Evolutionary conservation across 1,284 basidiomycete species (phyloP).

Genomic region (Porogramme epimiltina): DNA sequence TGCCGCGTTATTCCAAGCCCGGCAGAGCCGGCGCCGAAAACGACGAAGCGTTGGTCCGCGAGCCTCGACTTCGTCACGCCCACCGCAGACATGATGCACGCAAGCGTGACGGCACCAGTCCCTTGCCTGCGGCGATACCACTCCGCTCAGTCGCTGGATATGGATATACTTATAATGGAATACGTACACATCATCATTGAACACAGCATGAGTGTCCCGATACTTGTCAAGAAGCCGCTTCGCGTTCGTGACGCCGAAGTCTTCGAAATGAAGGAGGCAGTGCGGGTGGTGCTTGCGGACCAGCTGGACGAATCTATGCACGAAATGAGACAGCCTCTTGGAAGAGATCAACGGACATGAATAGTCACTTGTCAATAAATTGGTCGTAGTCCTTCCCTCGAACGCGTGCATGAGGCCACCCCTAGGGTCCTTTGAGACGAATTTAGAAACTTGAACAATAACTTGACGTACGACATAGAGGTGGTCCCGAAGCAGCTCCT

Average conservation of each 20-base stretch:
- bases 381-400: constrained; percentile 67
- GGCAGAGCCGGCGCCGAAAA: constrained; percentile 83
- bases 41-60: constrained; percentile 73
- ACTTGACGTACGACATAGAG: constrained; percentile 57
- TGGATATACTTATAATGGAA: neutral
- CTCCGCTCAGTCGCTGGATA: neutral
- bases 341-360: neutral
- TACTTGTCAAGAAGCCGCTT: constrained; percentile 71
- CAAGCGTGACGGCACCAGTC: constrained; percentile 81
- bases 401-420: constrained; percentile 63
- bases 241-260: constrained; percentile 77
- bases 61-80: constrained; percentile 72
- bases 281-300: constrained; percentile 46
- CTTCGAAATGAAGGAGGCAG: constrained; percentile 72
- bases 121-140: constrained; percentile 59
- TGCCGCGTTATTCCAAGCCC: constrained; percentile 78
- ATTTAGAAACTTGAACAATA: constrained; percentile 23
- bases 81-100: constrained; percentile 71
- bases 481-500: constrained; percentile 60
- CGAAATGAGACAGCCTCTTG: neutral
- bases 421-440: no score
- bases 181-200: constrained; percentile 81
- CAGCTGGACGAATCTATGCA: constrained; percentile 42
- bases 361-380: constrained; percentile 64
- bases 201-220: constrained; percentile 64